Evolutionary conservation across 2,329 filamentous ascomycete species (phyloP).

Genomic region (Talaromyces sp.): DNA sequence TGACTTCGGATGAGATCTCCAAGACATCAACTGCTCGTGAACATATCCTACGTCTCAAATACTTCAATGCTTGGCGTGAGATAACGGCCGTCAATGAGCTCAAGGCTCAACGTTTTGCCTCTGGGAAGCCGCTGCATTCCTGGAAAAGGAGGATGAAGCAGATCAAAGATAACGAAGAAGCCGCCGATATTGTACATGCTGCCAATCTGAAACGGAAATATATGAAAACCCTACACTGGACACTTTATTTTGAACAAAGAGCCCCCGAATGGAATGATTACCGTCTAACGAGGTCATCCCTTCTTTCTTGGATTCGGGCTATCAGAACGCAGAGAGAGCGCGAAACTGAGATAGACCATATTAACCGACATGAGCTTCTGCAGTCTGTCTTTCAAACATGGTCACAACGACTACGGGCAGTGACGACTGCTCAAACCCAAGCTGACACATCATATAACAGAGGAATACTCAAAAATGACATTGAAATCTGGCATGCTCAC

Average conservation of each 20-base stretch:
- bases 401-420: constrained; percentile 25
- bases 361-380: constrained; percentile 22
- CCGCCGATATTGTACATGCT: constrained; percentile 25
- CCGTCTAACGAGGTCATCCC: constrained; percentile 34
- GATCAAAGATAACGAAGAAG: constrained; percentile 28
- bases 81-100: constrained; percentile 57
- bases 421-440: constrained; percentile 22
- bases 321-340: constrained; percentile 35
- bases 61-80: constrained; percentile 64
- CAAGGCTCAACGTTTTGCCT: constrained; percentile 46
- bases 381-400: constrained; percentile 27
- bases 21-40: constrained; percentile 62
- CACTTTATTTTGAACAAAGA: constrained; percentile 36
- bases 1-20: constrained; percentile 58
- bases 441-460: constrained; percentile 26
- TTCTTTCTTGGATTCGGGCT: constrained; percentile 35
- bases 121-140: constrained; percentile 49
- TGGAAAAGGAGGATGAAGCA: constrained; percentile 44
- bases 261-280: constrained; percentile 39
- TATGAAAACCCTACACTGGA: constrained; percentile 42
- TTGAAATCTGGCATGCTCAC: constrained; percentile 38
- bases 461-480: constrained; percentile 30
- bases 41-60: constrained; percentile 63
- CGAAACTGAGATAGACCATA: constrained; percentile 31
- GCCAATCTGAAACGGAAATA: constrained; percentile 24